Conservation (phyloP, 805 yeast genomes). For the Zygoascus flipseniorum region DNA sequence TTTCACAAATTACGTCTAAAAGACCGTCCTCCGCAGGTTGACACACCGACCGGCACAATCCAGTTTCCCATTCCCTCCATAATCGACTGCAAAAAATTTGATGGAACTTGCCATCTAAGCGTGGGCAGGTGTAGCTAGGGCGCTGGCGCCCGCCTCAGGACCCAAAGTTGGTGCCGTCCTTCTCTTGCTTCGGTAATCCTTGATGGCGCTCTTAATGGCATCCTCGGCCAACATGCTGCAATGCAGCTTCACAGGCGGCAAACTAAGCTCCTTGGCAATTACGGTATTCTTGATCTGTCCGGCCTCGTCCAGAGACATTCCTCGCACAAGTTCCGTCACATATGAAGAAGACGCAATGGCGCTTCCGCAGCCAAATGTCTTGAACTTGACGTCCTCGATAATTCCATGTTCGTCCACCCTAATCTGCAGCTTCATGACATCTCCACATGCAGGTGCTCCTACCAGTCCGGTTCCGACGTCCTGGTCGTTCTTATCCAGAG, state of each 20-base stretch:
- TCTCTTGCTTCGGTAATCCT: slow-evolving; percentile 86
- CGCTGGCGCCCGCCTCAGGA: slow-evolving; percentile 35
- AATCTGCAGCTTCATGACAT: slow-evolving; percentile 95
- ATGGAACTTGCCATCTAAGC: no score
- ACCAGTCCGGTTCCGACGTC: slow-evolving; percentile 95
- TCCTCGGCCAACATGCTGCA: slow-evolving; percentile 99
- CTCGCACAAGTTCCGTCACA: slow-evolving; percentile 91
- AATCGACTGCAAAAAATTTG: no score
- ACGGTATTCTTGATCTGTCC: slow-evolving; percentile 85
- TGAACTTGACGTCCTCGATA: slow-evolving; percentile 91
- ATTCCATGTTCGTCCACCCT: slow-evolving; percentile 87
- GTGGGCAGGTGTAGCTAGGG: no score
- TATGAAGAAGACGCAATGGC: slow-evolving; percentile 95
- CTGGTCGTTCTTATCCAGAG: slow-evolving; percentile 64
- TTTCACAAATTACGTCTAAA: no score
- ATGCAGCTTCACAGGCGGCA: slow-evolving; percentile 96
- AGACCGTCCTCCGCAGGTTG: no score
- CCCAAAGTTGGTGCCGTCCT: slow-evolving; percentile 50
- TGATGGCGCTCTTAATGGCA: slow-evolving; percentile 94
- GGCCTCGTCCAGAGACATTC: slow-evolving; percentile 91
- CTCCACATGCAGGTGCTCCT: slow-evolving; percentile 99
- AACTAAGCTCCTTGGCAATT: slow-evolving; percentile 86
- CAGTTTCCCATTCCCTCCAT: no score
- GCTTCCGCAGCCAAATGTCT: slow-evolving; percentile 98
- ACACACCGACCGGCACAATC: no score